These are phyloP conservation scores for Trametes sp. DNA, from an alignment of 1,284 basidiomycete species.

Conservation along the genomic window DNA sequence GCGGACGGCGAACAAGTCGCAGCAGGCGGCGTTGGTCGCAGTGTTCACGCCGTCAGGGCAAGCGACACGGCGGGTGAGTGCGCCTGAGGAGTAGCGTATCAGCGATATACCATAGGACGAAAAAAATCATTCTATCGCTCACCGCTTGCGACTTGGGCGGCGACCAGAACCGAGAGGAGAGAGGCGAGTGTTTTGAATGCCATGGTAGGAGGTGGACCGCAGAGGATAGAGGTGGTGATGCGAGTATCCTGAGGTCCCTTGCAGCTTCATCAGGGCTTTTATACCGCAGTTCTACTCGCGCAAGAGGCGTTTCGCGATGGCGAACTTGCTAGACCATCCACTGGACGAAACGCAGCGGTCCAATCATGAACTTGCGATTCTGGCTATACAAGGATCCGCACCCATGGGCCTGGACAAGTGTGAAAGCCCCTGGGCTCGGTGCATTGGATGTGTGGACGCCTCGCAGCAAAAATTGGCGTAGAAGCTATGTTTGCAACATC, in stretches of 20 bases:
- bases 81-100: constrained; percentile 17
- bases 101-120: not conserved
- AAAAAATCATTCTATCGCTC: not conserved
- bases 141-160: constrained; percentile 24
- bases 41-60: constrained; percentile 37
- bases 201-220: constrained; percentile 13
- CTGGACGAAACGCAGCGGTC: not conserved
- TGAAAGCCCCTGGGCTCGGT: constrained; percentile 6
- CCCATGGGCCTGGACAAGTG: constrained; percentile 5
- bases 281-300: constrained; percentile 12
- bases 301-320: not conserved
- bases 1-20: constrained; percentile 45
- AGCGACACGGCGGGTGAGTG: constrained; percentile 32
- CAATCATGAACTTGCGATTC: constrained; percentile 16
- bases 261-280: not conserved
- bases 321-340: constrained; percentile 9
- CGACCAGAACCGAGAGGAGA: constrained; percentile 20
- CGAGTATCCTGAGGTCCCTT: constrained; percentile 17
- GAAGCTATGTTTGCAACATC: not conserved
- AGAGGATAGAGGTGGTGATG: not conserved
- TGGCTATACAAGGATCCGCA: constrained; percentile 1
- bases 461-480: not conserved
- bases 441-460: not conserved
- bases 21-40: constrained; percentile 48
- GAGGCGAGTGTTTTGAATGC: constrained; percentile 24